These are phyloP conservation scores for Brasilioporus rufonigricans DNA, from an alignment of 768 basidiomycete genomes.

Conservation along the genomic window DNA sequence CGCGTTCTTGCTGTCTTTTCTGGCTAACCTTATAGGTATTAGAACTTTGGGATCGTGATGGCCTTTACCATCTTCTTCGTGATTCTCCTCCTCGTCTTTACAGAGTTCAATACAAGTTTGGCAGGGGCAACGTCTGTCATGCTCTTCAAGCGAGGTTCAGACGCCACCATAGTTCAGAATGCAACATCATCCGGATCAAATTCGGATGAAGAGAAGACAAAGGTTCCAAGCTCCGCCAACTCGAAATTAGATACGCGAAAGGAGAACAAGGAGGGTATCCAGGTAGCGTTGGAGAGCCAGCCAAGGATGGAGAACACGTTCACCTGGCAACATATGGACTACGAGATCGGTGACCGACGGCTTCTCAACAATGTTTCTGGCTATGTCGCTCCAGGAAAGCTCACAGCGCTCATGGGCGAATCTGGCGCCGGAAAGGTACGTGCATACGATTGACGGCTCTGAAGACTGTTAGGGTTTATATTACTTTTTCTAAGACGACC, in stretches of 20 bases:
- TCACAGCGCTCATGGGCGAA: constrained; percentile 77
- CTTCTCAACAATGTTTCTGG: constrained; percentile 76
- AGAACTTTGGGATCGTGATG: constrained; percentile 70
- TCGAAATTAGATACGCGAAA: constrained; percentile 4
- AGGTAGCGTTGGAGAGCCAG: constrained; percentile 36
- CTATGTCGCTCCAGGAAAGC: constrained; percentile 75
- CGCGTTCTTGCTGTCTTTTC: not conserved
- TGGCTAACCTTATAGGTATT: not conserved
- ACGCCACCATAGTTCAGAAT: constrained; percentile 9
- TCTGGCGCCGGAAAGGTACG: constrained; percentile 47
- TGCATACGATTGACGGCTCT: too few relatives aligned
- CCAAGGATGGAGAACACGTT: constrained; percentile 54
- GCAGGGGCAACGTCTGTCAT: constrained; percentile 42
- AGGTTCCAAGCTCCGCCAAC: constrained; percentile 2
- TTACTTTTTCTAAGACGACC: constrained; percentile 38
- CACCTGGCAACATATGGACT: constrained; percentile 74
- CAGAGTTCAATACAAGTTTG: constrained; percentile 48
- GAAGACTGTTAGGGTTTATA: too few relatives aligned
- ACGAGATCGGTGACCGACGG: constrained; percentile 56
- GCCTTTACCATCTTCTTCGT: constrained; percentile 64
- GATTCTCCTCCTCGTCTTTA: constrained; percentile 51
- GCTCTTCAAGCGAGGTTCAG: constrained; percentile 65
- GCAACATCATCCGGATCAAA: constrained; percentile 11
- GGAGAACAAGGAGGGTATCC: constrained; percentile 18
- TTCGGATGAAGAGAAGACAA: constrained; percentile 31